Conservation (phyloP, 2,329 filamentous ascomycete species). For the Ceratocystis colombiana region DNA sequence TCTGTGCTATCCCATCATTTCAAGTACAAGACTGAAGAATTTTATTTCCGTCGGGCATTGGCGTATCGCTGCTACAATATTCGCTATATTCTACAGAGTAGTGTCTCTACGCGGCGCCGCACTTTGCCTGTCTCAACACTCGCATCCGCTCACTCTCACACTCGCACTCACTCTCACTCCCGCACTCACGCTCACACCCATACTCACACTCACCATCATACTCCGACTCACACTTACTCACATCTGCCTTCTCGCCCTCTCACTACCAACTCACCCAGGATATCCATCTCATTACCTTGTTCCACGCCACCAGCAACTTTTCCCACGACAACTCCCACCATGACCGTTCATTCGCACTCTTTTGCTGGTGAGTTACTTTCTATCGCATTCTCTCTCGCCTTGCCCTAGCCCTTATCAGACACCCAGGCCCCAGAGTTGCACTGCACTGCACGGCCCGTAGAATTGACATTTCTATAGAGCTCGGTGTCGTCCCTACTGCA, state of each 20-base stretch:
- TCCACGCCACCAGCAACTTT: not conserved
- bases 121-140: not conserved
- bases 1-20: not conserved
- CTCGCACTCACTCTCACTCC: not conserved
- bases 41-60: not conserved
- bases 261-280: no score
- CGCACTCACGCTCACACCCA: not conserved
- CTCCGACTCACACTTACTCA: not conserved
- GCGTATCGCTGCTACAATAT: conserved; percentile 1
- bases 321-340: not conserved
- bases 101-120: not conserved
- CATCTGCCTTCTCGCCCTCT: not conserved
- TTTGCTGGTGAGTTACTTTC: conserved; percentile 28
- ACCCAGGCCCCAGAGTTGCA: no score
- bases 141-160: not conserved
- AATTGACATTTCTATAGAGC: conserved; percentile 25
- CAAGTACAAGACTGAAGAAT: not conserved
- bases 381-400: conserved; percentile 31
- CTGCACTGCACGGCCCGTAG: not conserved
- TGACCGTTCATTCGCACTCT: conserved; percentile 13
- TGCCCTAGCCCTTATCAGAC: conserved; percentile 8
- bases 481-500: conserved; percentile 28
- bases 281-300: no score
- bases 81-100: not conserved
- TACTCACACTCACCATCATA: not conserved